Conservation (phyloP, 2,329 filamentous ascomycete genomes). For the Venturia oleaginea region DNA sequence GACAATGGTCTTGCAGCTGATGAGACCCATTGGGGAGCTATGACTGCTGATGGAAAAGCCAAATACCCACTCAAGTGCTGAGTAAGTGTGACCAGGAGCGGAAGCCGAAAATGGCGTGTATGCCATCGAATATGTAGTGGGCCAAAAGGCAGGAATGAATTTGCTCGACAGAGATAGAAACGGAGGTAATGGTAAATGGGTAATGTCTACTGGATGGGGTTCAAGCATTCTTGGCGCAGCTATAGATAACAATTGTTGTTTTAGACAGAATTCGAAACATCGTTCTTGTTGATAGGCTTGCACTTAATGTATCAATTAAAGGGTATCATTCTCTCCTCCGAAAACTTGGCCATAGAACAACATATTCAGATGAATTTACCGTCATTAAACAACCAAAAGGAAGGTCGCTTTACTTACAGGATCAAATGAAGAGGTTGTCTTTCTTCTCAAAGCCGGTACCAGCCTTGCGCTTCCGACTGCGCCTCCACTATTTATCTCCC, state of each 20-base stretch:
- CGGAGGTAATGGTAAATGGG: background rate
- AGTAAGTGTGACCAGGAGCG: background rate
- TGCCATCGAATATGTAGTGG: too few species aligned
- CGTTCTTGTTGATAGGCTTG: too few species aligned
- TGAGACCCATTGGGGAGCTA: constrained; percentile 63
- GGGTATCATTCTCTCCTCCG: too few species aligned
- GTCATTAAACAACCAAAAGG: background rate
- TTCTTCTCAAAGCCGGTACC: background rate
- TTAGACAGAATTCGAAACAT: background rate
- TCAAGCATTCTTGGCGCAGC: background rate
- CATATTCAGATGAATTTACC: too few species aligned
- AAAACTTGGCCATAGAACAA: too few species aligned
- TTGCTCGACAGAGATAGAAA: background rate
- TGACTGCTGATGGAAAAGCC: constrained; percentile 47
- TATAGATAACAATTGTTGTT: background rate
- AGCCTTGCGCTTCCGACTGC: background rate
- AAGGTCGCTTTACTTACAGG: too few species aligned
- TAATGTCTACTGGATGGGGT: background rate
- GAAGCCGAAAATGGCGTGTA: background rate
- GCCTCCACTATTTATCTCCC: background rate
- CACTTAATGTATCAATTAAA: too few species aligned
- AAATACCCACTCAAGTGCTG: constrained; percentile 48
- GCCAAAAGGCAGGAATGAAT: too few species aligned
- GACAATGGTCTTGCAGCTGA: constrained; percentile 52
- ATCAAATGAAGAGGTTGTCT: too few species aligned